A percentile compares a stretch with the other conserved stretches of the same genome.
These are phyloP conservation scores for Ceratocystiopsis minuta DNA, from an alignment of 2,329 filamentous ascomycete genomes.

Conservation along the genomic window DNA sequence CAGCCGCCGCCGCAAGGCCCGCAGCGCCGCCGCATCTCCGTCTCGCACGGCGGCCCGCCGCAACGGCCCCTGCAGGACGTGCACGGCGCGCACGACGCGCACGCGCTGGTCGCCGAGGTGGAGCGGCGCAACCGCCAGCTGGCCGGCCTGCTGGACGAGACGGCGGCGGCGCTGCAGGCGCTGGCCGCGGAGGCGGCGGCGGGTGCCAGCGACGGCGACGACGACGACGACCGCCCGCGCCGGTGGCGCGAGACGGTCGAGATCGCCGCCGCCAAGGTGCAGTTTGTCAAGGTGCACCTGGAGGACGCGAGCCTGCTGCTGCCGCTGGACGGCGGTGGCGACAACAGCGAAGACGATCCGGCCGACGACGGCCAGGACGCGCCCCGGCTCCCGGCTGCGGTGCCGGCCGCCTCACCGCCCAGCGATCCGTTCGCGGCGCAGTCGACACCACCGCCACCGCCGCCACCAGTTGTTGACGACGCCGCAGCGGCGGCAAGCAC, in stretches of 20 bases:
- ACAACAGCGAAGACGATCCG: not conserved
- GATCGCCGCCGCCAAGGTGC: conserved; percentile 41
- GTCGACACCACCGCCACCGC: not conserved
- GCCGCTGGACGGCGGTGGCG: conserved; percentile 7
- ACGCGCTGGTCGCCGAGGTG: conserved; percentile 11
- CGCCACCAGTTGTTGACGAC: not conserved
- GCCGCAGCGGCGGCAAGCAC: not conserved
- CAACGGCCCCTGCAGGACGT: not conserved
- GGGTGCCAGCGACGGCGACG: not conserved
- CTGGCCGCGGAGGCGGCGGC: conserved; percentile 31
- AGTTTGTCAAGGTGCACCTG: conserved; percentile 44
- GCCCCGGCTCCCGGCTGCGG: no score
- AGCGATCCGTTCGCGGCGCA: not conserved
- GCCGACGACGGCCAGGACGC: no score
- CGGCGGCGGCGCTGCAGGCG: conserved; percentile 43
- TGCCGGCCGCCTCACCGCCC: not conserved
- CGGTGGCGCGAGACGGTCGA: conserved; percentile 36
- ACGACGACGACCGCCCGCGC: conserved; percentile 14
- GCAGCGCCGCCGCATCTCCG: no score
- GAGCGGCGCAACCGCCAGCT: conserved; percentile 47
- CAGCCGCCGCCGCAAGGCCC: no score
- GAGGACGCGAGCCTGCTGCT: conserved; percentile 28
- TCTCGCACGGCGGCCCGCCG: no score
- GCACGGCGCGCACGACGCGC: not conserved
- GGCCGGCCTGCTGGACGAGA: conserved; percentile 49